Base-by-base conservation (phyloP, 2,329 filamentous ascomycete genomes). In the Diaporthe ampelina region DNA sequence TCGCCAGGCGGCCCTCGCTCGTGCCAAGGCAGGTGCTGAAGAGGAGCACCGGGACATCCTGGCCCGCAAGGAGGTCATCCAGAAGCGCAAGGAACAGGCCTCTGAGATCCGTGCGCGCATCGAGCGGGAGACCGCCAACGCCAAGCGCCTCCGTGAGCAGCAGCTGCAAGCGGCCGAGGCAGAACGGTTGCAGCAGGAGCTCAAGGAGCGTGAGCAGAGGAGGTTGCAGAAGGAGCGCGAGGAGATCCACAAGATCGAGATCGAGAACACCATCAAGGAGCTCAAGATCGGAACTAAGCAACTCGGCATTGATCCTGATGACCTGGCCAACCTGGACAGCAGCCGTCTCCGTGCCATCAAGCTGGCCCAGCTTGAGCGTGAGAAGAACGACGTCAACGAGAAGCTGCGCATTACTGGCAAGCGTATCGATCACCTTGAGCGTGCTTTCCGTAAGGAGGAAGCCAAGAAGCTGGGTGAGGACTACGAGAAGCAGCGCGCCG, bases 11-110 rank as follows among this genome's bases (percentile, higher is more conserved):
- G 96, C 95, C 52, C 90, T 97, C 70, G 90, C 92, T 71, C 94
- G 95, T 76, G 95, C 97, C 77, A 92, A 94, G 86, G 93, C 92
- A 77, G 97, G 96, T 75, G 94, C 94, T n/a, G 94, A 97, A 82
- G 89, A 97, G 86, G 97, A 99, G 85, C 95, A 98, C 82, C 89
- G 91, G 75, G 94, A 96, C 48, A 94, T 93, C 57, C 89, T 99
- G 65, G 92, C 93, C 74, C 93, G 97, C 79, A 96, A 97, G 83
- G 93, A 95, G 7, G 85, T 97, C 78, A 99, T 99, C 79, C 93
- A 98, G 82, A 97, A 97, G 89, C 96, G 96, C 86, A 98, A 98
- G 88, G 95, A 98, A 82, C 94, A 95, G 77, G 95, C 95, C n/a
- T 94, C 94, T 15, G 95, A 96, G 83, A 91, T 95, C 59, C 91